Conservation (phyloP, 768 basidiomycete species). For the Leucosporidium yakuticum region DNA sequence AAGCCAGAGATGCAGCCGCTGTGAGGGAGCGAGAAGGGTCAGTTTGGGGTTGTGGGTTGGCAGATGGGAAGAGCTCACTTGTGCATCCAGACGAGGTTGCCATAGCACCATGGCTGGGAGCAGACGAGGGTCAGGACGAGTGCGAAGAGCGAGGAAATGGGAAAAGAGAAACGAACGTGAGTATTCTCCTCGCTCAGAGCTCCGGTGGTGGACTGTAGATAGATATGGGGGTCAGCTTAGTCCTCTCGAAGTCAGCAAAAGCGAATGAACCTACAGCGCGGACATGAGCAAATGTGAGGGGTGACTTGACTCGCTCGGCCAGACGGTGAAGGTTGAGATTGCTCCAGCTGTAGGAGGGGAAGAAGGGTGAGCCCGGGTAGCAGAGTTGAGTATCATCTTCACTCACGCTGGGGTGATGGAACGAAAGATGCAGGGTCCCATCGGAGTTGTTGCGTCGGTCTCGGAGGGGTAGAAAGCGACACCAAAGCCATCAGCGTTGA, state of each 20-base stretch:
- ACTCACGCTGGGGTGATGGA: conserved; percentile 76
- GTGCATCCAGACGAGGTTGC: conserved; percentile 75
- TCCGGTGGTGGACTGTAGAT: conserved; percentile 64
- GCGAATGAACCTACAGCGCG: conserved; percentile 41
- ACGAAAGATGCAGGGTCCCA: conserved; percentile 76
- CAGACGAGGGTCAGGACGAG: too few relatives aligned
- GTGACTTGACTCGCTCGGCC: conserved; percentile 94
- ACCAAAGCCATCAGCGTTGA: conserved; percentile 72
- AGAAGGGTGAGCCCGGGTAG: neutral
- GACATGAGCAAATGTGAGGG: conserved; percentile 67
- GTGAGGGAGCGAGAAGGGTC: conserved; percentile 41
- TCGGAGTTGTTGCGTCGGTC: conserved; percentile 1
- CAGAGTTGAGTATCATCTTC: neutral
- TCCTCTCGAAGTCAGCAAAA: conserved; percentile 38
- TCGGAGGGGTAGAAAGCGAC: conserved; percentile 60
- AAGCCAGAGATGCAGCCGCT: conserved; percentile 92
- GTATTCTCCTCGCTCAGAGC: conserved; percentile 79
- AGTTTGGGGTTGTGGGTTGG: neutral
- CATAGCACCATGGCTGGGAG: conserved; percentile 57
- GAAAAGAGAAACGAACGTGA: conserved; percentile 48
- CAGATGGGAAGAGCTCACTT: conserved; percentile 12
- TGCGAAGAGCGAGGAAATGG: too few relatives aligned
- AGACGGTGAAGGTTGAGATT: conserved; percentile 87
- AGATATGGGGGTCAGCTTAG: conserved; percentile 59
- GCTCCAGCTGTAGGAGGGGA: conserved; percentile 76